Conservation (phyloP, 2,329 filamentous ascomycete genomes). For the Colletotrichum plurivorum region DNA sequence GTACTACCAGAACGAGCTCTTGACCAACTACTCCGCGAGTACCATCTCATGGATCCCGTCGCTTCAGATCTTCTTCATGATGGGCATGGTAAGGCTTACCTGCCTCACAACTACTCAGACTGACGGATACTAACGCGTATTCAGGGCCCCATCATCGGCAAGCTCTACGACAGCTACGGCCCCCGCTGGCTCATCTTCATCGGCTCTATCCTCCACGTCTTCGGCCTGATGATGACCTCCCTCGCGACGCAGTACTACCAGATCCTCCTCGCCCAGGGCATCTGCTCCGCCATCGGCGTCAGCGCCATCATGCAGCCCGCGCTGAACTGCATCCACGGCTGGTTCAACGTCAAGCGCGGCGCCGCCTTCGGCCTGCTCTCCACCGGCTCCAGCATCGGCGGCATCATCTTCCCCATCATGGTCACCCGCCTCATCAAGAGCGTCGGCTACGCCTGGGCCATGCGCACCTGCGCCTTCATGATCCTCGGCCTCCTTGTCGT, state of each 20-base stretch:
- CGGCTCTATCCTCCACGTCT: conserved; percentile 70
- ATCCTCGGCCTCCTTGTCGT: conserved; percentile 51
- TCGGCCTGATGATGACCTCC: conserved; percentile 75
- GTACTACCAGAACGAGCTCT: conserved; percentile 67
- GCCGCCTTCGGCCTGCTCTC: conserved; percentile 53
- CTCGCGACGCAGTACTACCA: conserved; percentile 60
- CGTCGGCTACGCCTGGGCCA: conserved; percentile 57
- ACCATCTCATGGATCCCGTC: conserved; percentile 75
- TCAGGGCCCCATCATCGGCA: conserved; percentile 73
- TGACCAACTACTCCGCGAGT: conserved; percentile 64
- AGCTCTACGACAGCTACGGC: conserved; percentile 74
- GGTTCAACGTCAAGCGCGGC: conserved; percentile 53
- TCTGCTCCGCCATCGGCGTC: conserved; percentile 54
- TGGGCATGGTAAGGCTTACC: conserved; percentile 54
- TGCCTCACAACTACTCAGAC: not conserved
- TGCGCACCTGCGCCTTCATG: conserved; percentile 55
- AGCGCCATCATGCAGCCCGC: conserved; percentile 52
- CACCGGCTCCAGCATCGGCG: conserved; percentile 54
- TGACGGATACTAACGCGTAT: conserved; percentile 23
- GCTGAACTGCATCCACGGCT: conserved; percentile 49
- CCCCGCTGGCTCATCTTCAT: conserved; percentile 67
- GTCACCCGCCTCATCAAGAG: conserved; percentile 50
- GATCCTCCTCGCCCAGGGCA: conserved; percentile 55
- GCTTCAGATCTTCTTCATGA: conserved; percentile 69
- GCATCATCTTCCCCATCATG: conserved; percentile 58